Percentiles rank a stretch among this genome's conserved stretches.
These are phyloP conservation scores for Syncephalis fuscata DNA, from an alignment of 371 early-diverging fungal genomes.

Conservation along the genomic window DNA sequence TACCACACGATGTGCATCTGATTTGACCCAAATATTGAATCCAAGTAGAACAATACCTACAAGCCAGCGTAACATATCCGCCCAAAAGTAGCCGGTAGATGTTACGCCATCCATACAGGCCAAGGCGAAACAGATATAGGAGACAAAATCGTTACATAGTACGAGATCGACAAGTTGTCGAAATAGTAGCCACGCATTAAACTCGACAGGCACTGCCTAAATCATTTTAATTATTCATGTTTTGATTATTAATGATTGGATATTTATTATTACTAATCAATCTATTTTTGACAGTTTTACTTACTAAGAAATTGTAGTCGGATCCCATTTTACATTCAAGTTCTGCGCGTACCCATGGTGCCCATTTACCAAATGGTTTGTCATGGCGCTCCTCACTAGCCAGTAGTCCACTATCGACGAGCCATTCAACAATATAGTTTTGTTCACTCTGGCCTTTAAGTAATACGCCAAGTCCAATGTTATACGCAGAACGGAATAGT, in stretches of 20 bases:
- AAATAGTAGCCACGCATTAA: constrained; percentile 89
- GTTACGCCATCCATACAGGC: constrained; percentile 41
- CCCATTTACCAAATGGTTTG: constrained; percentile 17
- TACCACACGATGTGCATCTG: constrained; percentile 93
- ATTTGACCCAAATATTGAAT: constrained; percentile 91
- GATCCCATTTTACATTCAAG: constrained; percentile 70
- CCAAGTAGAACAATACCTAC: constrained; percentile 62
- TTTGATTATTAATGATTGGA: no score
- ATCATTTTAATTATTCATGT: no score
- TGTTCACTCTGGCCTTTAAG: constrained; percentile 66
- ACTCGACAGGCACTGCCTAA: constrained; percentile 68
- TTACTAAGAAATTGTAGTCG: constrained; percentile 57
- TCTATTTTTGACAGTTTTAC: not conserved
- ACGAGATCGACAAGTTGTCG: constrained; percentile 88
- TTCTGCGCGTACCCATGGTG: constrained; percentile 44
- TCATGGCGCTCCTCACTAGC: constrained; percentile 19
- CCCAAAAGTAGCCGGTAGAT: constrained; percentile 24
- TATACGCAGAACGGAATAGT: constrained; percentile 79
- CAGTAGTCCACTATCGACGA: constrained; percentile 39
- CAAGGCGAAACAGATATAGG: constrained; percentile 72
- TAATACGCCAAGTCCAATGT: constrained; percentile 68
- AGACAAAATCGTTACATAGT: constrained; percentile 77
- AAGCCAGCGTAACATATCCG: constrained; percentile 47
- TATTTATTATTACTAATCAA: no score
- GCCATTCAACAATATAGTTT: constrained; percentile 46